These are phyloP conservation scores for Lecanicillium sp. DNA, from an alignment of 2,329 filamentous ascomycete genomes.

Conservation along the genomic window DNA sequence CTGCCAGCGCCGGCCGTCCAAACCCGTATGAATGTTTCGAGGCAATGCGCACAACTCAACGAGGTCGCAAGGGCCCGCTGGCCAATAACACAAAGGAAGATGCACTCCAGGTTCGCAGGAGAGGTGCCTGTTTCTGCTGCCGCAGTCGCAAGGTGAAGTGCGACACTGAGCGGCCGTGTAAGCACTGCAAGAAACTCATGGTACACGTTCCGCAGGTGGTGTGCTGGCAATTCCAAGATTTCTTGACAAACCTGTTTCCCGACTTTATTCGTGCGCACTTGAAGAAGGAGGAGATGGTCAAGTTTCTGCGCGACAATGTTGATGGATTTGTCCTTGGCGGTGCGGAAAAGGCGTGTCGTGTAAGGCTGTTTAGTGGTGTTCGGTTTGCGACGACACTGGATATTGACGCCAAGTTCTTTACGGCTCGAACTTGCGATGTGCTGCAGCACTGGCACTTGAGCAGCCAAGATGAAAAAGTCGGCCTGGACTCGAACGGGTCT, in stretches of 20 bases:
- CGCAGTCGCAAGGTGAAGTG: slow-evolving; percentile 52
- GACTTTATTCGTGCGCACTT: slow-evolving; percentile 43
- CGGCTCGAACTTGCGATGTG: slow-evolving; percentile 36
- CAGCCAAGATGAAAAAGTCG: slow-evolving; percentile 25
- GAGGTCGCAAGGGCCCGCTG: slow-evolving; percentile 48
- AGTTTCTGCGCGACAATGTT: slow-evolving; percentile 42
- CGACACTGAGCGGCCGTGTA: slow-evolving; percentile 46
- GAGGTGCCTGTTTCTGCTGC: slow-evolving; percentile 51
- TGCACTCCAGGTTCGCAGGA: slow-evolving; percentile 43
- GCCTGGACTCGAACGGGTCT: slow-evolving; percentile 32
- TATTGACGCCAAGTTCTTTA: slow-evolving; percentile 45
- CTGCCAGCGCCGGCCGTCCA: slow-evolving; percentile 37
- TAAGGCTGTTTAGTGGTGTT: slow-evolving; percentile 40
- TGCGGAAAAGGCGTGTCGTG: slow-evolving; percentile 29
- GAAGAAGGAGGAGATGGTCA: slow-evolving; percentile 37
- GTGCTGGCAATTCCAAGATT: slow-evolving; percentile 53
- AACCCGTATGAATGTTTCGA: slow-evolving; percentile 50
- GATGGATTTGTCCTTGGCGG: slow-evolving; percentile 33
- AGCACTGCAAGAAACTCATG: slow-evolving; percentile 46
- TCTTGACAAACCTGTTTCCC: slow-evolving; percentile 43
- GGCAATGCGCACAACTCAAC: slow-evolving; percentile 41
- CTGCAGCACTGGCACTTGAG: slow-evolving; percentile 43
- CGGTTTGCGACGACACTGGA: slow-evolving; percentile 35
- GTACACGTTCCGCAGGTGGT: slow-evolving; percentile 42
- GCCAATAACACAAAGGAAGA: slow-evolving; percentile 45